phyloP scores from a whole-genome alignment of 2,329 filamentous ascomycete species.

The Ophiocordyceps camponoti-floridani region DNA sequence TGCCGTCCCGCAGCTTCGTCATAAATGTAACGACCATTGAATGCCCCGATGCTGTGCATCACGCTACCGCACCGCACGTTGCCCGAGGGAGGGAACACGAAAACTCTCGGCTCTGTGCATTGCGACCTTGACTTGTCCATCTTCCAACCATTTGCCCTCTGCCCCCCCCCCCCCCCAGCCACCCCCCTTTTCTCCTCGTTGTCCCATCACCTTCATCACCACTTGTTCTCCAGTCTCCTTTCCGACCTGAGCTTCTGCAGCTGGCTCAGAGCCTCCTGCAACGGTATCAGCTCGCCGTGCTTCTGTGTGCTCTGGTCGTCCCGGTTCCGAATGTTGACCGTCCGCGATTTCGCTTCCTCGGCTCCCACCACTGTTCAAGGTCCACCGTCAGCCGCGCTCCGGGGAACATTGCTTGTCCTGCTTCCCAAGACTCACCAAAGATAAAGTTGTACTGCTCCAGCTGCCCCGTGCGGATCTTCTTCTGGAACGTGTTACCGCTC shows the following conservation, averaged over 20 bases:
- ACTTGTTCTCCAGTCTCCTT: constrained; percentile 17
- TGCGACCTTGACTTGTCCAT: neutral
- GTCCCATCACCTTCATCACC: constrained; percentile 8
- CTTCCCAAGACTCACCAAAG: constrained; percentile 34
- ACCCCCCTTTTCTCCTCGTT: neutral
- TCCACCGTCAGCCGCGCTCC: neutral
- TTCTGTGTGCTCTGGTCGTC: constrained; percentile 44
- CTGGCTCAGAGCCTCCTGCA: constrained; percentile 39
- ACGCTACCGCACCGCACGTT: neutral
- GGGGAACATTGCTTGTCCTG: neutral
- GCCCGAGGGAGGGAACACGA: neutral
- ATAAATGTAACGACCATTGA: constrained; percentile 25
- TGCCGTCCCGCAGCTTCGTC: neutral
- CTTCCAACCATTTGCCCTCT: too few relatives aligned
- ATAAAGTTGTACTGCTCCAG: constrained; percentile 73
- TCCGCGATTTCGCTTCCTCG: constrained; percentile 39
- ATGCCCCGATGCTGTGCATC: neutral
- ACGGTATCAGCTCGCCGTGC: constrained; percentile 38
- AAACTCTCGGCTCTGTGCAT: neutral
- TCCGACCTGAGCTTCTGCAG: constrained; percentile 32
- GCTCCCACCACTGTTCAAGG: constrained; percentile 36
- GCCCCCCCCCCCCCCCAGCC: neutral
- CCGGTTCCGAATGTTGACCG: constrained; percentile 46
- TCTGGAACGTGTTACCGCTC: constrained; percentile 63
- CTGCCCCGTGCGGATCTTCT: constrained; percentile 76